Percentiles rank a stretch among this genome's conserved stretches.
These are phyloP conservation scores for Ballota nigra DNA, from an alignment of 257 asterid species.

Conservation along the genomic window DNA sequence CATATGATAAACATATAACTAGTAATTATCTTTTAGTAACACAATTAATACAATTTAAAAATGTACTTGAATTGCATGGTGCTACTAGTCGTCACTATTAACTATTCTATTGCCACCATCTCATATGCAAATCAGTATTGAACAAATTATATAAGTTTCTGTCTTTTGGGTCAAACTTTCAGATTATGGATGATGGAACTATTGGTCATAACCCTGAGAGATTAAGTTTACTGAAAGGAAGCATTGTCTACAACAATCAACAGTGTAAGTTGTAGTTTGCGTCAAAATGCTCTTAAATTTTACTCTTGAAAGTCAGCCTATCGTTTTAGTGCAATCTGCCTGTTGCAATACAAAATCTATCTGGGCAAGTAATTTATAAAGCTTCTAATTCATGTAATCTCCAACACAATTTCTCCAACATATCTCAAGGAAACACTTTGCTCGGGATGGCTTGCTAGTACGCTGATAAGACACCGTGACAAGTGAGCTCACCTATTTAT, in stretches of 20 bases:
- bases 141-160: background rate
- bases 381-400: slow-evolving; percentile 39
- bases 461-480: slow-evolving; percentile 64
- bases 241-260: slow-evolving; percentile 84
- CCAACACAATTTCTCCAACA: slow-evolving; percentile 90
- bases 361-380: background rate
- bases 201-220: slow-evolving; percentile 96
- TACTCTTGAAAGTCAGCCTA: background rate
- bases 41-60: too few relatives aligned
- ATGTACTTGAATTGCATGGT: too few relatives aligned
- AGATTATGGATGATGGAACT: slow-evolving; percentile 89
- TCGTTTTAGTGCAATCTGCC: background rate
- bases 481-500: slow-evolving; percentile 57
- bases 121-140: background rate
- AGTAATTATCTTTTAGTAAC: too few relatives aligned
- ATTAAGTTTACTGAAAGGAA: slow-evolving; percentile 84
- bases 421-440: slow-evolving; percentile 85
- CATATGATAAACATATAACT: background rate
- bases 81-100: too few relatives aligned
- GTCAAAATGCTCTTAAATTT: slow-evolving; percentile 8
- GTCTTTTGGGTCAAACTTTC: slow-evolving; percentile 31
- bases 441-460: slow-evolving; percentile 90
- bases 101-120: slow-evolving; percentile 1
- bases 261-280: slow-evolving; percentile 58
- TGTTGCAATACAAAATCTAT: background rate